These are phyloP conservation scores for Rhizoclosmatium sp. DNA, from an alignment of 192 early-diverging fungal genomes.

Conservation along the genomic window DNA sequence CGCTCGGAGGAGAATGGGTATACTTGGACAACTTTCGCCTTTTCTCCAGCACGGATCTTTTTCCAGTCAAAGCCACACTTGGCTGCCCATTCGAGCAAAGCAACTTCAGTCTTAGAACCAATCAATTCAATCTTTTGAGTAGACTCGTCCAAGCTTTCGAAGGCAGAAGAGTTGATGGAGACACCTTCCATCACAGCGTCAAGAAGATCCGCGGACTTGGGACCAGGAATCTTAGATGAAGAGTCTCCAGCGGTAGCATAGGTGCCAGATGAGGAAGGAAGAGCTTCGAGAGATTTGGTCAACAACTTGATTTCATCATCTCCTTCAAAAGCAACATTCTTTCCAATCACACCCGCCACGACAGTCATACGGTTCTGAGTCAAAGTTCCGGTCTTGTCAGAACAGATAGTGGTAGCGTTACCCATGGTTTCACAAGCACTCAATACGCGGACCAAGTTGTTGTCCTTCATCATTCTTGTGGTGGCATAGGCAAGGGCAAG, in stretches of 20 bases:
- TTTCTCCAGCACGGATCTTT: slow-evolving; percentile 64
- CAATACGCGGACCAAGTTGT: slow-evolving; percentile 94
- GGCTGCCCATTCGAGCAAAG: slow-evolving; percentile 80
- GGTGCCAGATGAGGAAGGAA: slow-evolving; percentile 9
- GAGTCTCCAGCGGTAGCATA: not conserved
- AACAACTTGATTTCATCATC: slow-evolving; percentile 41
- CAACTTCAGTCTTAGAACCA: slow-evolving; percentile 96
- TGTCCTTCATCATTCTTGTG: slow-evolving; percentile 94
- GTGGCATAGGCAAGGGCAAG: slow-evolving; percentile 95
- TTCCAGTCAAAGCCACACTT: slow-evolving; percentile 71
- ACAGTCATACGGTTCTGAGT: slow-evolving; percentile 99
- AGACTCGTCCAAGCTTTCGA: slow-evolving; percentile 11
- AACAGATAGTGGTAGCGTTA: slow-evolving; percentile 97
- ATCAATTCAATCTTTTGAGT: slow-evolving; percentile 56
- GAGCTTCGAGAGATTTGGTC: not conserved
- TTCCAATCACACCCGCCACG: slow-evolving; percentile 82
- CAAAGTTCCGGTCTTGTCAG: slow-evolving; percentile 98
- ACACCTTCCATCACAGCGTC: slow-evolving; percentile 34
- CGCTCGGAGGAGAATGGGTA: slow-evolving; percentile 91
- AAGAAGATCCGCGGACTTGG: not conserved
- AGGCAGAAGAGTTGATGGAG: slow-evolving; percentile 51
- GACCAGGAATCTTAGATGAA: slow-evolving; percentile 1
- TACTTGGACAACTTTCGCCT: slow-evolving; percentile 63
- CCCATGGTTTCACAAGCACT: slow-evolving; percentile 98
- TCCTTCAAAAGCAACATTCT: slow-evolving; percentile 64